Base-by-base conservation (phyloP, 495 filamentous ascomycete genomes). In the Choiromyces venosus region DNA sequence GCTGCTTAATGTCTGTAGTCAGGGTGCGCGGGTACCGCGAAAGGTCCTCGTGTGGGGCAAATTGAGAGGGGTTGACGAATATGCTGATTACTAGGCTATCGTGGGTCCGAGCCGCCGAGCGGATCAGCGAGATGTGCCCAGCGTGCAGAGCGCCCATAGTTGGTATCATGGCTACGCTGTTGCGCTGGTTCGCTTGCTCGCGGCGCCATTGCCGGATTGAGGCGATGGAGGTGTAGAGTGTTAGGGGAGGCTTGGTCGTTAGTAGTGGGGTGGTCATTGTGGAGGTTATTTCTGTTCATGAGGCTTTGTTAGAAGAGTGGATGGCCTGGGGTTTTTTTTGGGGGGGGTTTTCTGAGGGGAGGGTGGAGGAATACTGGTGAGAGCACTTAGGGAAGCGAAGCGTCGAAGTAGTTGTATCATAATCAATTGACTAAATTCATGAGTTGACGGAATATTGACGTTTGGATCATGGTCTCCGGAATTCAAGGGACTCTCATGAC, bases 111-210 rank as follows among this genome's bases (percentile, higher is more conserved):
- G 94, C 96, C 8, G 95, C 95, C 76, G 90, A 86, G 40, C 93
- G 93, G 79, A 97, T 92, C 9, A 98, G 85, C 18, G 91, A 91
- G 40, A 97, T 83, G 82, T 99, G 95, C 37, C 95, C 95, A 72
- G 91, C 87, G 82, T 99, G 95, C 0, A 99, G 87, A 21, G 95
- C 95, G 52, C 95, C 95, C 94, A 99, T 97, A 14, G 95, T 99
- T 0, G 95, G 95, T 10, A 99, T 93, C 14, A 99, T 88, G 65
- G 91, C 93, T 67, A 99, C 89, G 25, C 89, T 89, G 40, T 90
- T 88, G 80, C 89, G 86, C 75, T 89, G 85, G 68, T 89, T 85
- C 64, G 90, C 84, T 39, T 94, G 87, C 38, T 88, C 84, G 1
- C 86, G 87, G 21, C 94, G 91, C 83, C 90, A 88, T 78, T 87